Evolutionary conservation across 2,329 filamentous ascomycete genomes (phyloP), one percentile per base, ranked within the genome.

Genomic region (Xylariaceae sp.): DNA sequence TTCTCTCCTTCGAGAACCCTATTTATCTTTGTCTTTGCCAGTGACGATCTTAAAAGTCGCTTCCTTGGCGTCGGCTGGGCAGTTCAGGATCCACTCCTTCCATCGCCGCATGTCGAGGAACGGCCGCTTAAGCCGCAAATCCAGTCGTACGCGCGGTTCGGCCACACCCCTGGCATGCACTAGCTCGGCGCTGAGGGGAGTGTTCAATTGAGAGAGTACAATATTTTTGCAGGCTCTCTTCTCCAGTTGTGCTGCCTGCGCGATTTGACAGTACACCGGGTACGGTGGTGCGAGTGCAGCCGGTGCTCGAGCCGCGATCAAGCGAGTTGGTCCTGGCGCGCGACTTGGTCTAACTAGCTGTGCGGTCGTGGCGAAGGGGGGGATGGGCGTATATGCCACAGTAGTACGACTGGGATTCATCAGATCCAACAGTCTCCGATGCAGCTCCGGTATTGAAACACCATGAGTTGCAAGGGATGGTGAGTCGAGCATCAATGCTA

Each of bases 1-100:
- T 15, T 15, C 10, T 10, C 5, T 10, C 36, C 13, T 5, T 12
- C 15, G 36, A n/a, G n/a, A 34, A 12, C 30, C 9, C 15, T 37
- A 37, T 4, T 16, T n/a, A 10, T 43, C 22, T 15, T 43, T 43
- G 1, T 26, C 41, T 15, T 29, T 43, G 4, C 15, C 15, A 3
- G 3, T 12, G 10, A 34, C 39, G 7, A 5, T 26, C 4, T 9
- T 32, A 1, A 58, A 48, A 10, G 34, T 19, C 9, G 56, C 43
- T 12, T 44, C 54, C 16, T 41, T 18, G 1, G 44, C 54, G 2
- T 54, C 56, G 3, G 2, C 19, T 4, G 55, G 57, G 12, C 55
- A 55, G 9, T 34, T 32, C 18, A 58, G 29, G 37, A 58, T 12
- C 57, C 57, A 60, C 43, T 56, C 57, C 39, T 34, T 47, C 57